Evolutionary conservation across 2,329 filamentous ascomycete species (phyloP), one percentile per base, ranked within the genome.

Genomic region (Colletotrichum phormii): DNA sequence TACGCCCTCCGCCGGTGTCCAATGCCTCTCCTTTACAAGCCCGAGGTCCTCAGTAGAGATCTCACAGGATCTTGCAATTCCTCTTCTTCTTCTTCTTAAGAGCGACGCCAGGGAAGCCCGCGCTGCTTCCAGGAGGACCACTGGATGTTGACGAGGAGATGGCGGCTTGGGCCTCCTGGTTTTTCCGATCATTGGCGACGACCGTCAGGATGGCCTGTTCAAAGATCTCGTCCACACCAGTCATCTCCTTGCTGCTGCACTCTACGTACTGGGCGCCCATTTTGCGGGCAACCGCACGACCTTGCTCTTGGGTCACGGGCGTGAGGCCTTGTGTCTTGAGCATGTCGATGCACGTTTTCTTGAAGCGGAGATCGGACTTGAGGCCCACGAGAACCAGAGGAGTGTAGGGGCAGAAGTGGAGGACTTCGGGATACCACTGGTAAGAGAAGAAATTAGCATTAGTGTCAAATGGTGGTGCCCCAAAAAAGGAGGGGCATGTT

Each of bases 341-440:
- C 82, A 99, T 95, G 82, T 99, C 97, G 84, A 98, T 98, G 85
- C 97, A 98, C 64, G 95, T 96, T 84, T 94, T 93, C 88, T 98
- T 98, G 85, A 93, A 91, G 79, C 97, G 95, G 73, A 99, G 92
- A 84, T 99, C 97, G 29, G 96, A 98, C 85, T 99, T 99, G 80
- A 99, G 92, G 72, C 96, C 97, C 77, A 98, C 94, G 68, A 99
- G 94, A 81, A 99, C 93, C 76, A 99, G 92, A 29, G 97, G 97
- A 2, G 96, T 98, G 79, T 97, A 98, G 18, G 97, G 97, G 85
- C 97, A 98, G 88, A 99, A 99, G 85, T 99, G 97, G 68, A 98
- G 91, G 78, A 99, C 97, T 87, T 99, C 97, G 73, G 97, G 97
- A 80, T 98, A 99, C 97, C 97, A 99, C 97, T 98, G 78, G 65